Percentiles rank a stretch among this genome's conserved stretches.
Evolutionary conservation across 75 land plant species (phyloP).

Genomic region (Pseudotsuga menziesii): DNA sequence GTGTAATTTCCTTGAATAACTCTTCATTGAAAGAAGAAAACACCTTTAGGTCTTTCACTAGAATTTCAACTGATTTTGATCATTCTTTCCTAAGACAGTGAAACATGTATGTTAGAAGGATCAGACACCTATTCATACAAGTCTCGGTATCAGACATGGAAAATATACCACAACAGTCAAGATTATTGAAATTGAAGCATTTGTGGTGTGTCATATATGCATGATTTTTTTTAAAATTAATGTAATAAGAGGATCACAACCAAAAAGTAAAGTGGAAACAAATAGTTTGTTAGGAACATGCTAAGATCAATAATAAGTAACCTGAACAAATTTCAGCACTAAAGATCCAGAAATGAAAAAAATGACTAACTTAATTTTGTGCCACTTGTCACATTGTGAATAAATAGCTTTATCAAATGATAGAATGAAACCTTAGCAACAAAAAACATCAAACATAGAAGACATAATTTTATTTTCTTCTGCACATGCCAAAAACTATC

Average conservation of each 20-base stretch:
- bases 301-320: neutral
- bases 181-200: neutral
- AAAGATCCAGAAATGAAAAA: neutral
- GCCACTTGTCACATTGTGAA: neutral
- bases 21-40: conserved; percentile 93
- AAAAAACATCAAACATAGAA: neutral
- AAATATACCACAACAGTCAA: neutral
- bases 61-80: conserved; percentile 80
- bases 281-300: neutral
- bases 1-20: conserved; percentile 89
- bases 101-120: neutral
- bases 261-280: neutral
- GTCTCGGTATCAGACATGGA: neutral
- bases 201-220: neutral
- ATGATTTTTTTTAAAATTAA: neutral
- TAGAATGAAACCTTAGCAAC: neutral
- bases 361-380: neutral
- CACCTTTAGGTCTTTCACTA: conserved; percentile 90
- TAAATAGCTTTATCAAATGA: neutral
- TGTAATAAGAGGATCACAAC: neutral
- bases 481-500: neutral
- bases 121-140: neutral
- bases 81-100: conserved; percentile 62
- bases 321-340: neutral
- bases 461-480: no score